Base-by-base conservation (phyloP, 306 rosid species). In the Citrullus amarus region DNA sequence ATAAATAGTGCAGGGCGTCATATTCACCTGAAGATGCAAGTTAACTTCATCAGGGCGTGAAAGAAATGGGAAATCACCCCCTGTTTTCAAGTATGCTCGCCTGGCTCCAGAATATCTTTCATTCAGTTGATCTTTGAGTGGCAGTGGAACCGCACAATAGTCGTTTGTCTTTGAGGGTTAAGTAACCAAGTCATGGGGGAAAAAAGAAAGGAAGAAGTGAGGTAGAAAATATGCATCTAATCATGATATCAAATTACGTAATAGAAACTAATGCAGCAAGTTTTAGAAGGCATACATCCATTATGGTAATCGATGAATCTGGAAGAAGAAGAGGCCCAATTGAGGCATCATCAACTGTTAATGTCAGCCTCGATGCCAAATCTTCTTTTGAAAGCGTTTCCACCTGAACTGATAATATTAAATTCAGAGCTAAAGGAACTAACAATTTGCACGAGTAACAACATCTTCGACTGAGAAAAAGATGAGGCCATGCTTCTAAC, bases 31-130 rank as follows among this genome's bases (percentile, higher is more conserved):
- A 85, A 95, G 96, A 81, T 95, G 97, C 75, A 95, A 86, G 90
- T 95, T 95, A 81, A 95, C 97, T 91, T 95, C 99, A 86, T 95
- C 99, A 3, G 99, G 96, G 36, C 99, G 97, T 3, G 99, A 92
- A 80, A 95, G 99, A 84, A 95, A 95, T 28, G 99, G 99, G 82
- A 95, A 95, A 86, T 95, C 99, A 39, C 97, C 98, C 54, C 99
- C 99, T 12, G 85, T 84, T 89, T 95, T 95, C 87, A 95, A 82
- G 75, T 80, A 86, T 39, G 97, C 99, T 30, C 89, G 88, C 83
- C 99, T 91, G 79, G 99, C 99, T 74, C 66, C 99, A 0, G 97
- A 89, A 57, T 95, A 95, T 82, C 96, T 91, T 84, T 95, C 99
- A 65, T 91, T 81, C 82, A 95, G 76, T 86, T 92, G 91, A 84